Conservation (phyloP, 2,329 filamentous ascomycete genomes). For the Aureobasidium lini region DNA sequence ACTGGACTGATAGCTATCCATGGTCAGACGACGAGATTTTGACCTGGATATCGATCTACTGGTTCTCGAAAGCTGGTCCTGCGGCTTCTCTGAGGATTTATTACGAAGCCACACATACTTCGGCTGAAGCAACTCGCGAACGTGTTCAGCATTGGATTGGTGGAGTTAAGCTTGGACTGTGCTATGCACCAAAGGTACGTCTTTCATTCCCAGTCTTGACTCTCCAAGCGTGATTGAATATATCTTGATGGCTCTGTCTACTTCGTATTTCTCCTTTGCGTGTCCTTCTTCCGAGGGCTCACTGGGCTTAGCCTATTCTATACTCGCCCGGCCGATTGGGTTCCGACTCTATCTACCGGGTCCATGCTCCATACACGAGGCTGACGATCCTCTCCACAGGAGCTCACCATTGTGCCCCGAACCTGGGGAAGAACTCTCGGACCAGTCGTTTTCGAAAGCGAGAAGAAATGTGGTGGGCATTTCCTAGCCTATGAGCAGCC, state of each 20-base stretch:
- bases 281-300: background rate
- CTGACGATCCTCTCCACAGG: constrained; percentile 23
- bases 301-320: background rate
- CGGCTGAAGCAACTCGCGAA: constrained; percentile 22
- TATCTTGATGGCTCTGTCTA: background rate
- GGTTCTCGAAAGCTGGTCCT: constrained; percentile 61
- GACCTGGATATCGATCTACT: constrained; percentile 68
- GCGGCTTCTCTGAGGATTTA: constrained; percentile 64
- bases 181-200: constrained; percentile 44
- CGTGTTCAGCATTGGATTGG: constrained; percentile 36
- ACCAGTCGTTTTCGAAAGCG: constrained; percentile 49
- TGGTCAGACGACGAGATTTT: constrained; percentile 73
- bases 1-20: constrained; percentile 64
- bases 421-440: constrained; percentile 52
- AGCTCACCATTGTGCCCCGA: constrained; percentile 47
- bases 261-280: background rate
- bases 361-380: background rate
- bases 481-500: constrained; percentile 54
- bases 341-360: background rate
- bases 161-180: constrained; percentile 45
- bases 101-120: constrained; percentile 53
- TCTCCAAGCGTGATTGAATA: background rate
- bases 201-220: background rate
- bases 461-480: constrained; percentile 47
- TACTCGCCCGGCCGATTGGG: no score